Evolutionary conservation across 805 yeast genomes (phyloP).

Genomic region (Wickerhamiella dianesei): DNA sequence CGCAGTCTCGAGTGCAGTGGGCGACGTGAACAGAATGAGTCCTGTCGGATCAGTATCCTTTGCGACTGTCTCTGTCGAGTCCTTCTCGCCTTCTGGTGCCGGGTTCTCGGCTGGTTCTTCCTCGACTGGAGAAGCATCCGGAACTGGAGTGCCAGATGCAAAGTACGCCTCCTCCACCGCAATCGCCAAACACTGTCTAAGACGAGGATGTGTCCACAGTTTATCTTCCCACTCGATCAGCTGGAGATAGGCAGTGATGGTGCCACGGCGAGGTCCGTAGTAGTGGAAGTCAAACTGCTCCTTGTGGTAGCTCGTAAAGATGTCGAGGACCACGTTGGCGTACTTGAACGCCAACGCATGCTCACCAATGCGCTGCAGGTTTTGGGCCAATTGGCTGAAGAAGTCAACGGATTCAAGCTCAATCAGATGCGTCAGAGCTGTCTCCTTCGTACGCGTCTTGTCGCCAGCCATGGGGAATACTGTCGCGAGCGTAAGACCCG

Average conservation of each 20-base stretch:
- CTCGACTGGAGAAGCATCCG: constrained; percentile 22
- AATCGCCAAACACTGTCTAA: constrained; percentile 55
- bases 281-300: constrained; percentile 95
- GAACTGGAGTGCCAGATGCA: constrained; percentile 8
- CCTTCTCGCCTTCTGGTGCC: constrained; percentile 32
- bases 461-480: constrained; percentile 35
- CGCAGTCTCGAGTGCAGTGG: constrained; percentile 33
- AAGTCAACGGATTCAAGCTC: constrained; percentile 90
- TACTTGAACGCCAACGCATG: constrained; percentile 72
- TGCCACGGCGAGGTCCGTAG: constrained; percentile 81
- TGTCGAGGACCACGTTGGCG: constrained; percentile 47
- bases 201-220: constrained; percentile 56
- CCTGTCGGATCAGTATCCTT: constrained; percentile 37
- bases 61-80: constrained; percentile 23
- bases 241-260: constrained; percentile 68
- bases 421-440: constrained; percentile 73
- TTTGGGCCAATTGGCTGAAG: constrained; percentile 69
- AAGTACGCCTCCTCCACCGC: constrained; percentile 45
- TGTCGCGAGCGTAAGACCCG: constrained; percentile 61
- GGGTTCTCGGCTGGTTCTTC: constrained; percentile 27
- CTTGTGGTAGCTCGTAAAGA: constrained; percentile 54
- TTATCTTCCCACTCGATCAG: constrained; percentile 74
- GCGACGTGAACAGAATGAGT: constrained; percentile 25
- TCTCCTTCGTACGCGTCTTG: constrained; percentile 52
- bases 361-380: constrained; percentile 51